Conservation (phyloP, 208 protist genomes). For the Leishmania mexicana region DNA sequence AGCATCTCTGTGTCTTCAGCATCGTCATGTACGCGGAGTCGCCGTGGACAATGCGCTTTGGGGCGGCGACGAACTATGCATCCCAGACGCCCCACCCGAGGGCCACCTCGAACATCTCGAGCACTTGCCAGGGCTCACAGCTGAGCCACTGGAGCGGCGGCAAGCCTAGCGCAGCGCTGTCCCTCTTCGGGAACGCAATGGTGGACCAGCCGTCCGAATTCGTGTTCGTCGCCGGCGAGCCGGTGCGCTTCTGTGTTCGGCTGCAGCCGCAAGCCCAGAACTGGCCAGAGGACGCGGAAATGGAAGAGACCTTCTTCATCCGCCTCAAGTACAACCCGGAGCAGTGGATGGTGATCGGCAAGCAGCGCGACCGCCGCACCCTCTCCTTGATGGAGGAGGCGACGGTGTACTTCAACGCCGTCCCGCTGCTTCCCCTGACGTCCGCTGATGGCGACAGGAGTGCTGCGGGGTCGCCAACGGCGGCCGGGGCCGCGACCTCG, state of each 20-base stretch:
- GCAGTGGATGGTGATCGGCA: constrained; percentile 83
- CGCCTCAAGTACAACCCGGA: constrained; percentile 59
- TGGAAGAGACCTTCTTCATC: constrained; percentile 82
- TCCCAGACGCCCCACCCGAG: background rate
- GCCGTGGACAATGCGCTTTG: constrained; percentile 50
- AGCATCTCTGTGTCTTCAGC: constrained; percentile 75
- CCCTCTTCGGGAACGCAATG: constrained; percentile 37
- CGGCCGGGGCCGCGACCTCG: background rate
- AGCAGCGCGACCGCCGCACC: constrained; percentile 61
- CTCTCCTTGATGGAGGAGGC: constrained; percentile 77
- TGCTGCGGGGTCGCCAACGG: background rate
- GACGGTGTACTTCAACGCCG: constrained; percentile 70
- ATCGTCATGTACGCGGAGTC: constrained; percentile 71
- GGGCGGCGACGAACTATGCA: constrained; percentile 41
- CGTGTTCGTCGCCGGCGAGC: constrained; percentile 74
- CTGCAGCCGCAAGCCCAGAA: constrained; percentile 78
- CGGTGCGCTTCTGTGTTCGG: constrained; percentile 71
- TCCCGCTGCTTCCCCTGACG: constrained; percentile 53
- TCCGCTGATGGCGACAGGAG: background rate
- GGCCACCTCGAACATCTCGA: constrained; percentile 6
- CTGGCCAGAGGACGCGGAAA: constrained; percentile 69
- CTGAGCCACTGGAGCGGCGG: background rate
- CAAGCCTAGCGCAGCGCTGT: background rate
- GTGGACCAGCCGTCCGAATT: constrained; percentile 54
- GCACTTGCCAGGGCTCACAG: background rate